Evolutionary conservation across 169 alveolate genomes (phyloP).

Genomic region (Perkinsus olseni): DNA sequence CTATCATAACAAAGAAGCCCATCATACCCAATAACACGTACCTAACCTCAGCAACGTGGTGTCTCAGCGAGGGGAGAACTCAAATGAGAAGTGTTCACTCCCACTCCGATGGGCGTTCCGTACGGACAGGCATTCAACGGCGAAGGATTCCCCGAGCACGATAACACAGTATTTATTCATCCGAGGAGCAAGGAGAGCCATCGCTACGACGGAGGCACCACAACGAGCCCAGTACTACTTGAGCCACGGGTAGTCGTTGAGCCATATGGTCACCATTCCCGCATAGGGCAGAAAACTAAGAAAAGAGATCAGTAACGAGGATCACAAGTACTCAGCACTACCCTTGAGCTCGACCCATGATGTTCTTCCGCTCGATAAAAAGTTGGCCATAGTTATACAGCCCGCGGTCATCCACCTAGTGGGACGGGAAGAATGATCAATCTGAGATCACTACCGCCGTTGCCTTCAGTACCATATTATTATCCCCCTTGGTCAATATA

Average conservation of each 20-base stretch:
- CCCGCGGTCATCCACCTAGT: constrained; percentile 82
- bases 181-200: too few relatives aligned
- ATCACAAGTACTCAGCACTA: constrained; percentile 7
- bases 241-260: constrained; percentile 74
- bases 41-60: neutral
- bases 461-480: constrained; percentile 44
- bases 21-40: neutral
- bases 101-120: neutral
- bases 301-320: neutral
- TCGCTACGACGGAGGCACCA: too few relatives aligned
- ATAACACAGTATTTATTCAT: too few relatives aligned
- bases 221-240: neutral
- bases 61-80: neutral
- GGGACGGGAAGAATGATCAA: neutral
- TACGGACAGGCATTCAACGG: too few relatives aligned
- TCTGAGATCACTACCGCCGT: neutral
- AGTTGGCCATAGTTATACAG: constrained; percentile 63
- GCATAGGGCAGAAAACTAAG: constrained; percentile 66
- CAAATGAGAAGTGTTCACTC: neutral
- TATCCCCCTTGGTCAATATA: constrained; percentile 88
- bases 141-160: too few relatives aligned
- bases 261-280: constrained; percentile 73
- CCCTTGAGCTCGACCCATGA: constrained; percentile 69
- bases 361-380: constrained; percentile 55
- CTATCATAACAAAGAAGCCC: neutral